Percentiles rank a stretch among this genome's conserved stretches.
Conservation (phyloP, 805 yeast genomes). For the Wickerhamiella azymoides region DNA sequence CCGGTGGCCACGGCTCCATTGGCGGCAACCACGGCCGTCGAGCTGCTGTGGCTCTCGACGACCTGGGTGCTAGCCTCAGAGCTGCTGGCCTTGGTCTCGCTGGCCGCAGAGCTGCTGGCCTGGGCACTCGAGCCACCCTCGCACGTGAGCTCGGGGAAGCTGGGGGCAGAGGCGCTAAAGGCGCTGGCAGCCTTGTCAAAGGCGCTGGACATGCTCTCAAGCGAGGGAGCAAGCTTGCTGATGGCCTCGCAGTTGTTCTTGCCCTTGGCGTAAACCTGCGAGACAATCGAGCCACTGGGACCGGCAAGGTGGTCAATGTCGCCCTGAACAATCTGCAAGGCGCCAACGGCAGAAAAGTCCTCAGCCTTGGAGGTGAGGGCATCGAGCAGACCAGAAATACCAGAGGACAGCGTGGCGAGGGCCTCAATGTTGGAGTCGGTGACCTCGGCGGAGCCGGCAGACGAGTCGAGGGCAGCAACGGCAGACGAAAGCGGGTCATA, state of each 20-base stretch:
- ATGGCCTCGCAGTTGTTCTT: constrained; percentile 6
- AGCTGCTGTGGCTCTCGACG: not conserved
- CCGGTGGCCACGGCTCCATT: not conserved
- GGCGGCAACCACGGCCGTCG: constrained; percentile 8
- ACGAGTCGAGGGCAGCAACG: constrained; percentile 9
- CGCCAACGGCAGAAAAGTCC: constrained; percentile 17
- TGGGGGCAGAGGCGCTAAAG: constrained; percentile 6
- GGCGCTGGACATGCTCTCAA: constrained; percentile 6
- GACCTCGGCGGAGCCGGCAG: constrained; percentile 10
- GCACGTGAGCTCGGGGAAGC: constrained; percentile 10
- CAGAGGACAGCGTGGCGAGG: constrained; percentile 7
- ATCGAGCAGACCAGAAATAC: constrained; percentile 13
- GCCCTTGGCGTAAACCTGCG: constrained; percentile 11
- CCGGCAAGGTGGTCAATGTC: constrained; percentile 12
- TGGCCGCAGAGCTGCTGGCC: constrained; percentile 7
- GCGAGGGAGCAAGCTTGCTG: constrained; percentile 1
- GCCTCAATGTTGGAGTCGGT: constrained; percentile 9
- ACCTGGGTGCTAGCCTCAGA: not conserved
- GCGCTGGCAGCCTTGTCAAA: constrained; percentile 9
- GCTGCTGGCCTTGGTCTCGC: constrained; percentile 6
- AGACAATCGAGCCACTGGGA: constrained; percentile 12
- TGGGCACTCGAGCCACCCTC: constrained; percentile 6
- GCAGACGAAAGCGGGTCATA: constrained; percentile 12
- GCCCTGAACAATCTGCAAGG: constrained; percentile 14
- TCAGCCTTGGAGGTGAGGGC: constrained; percentile 17